Conservation (phyloP, 441 rosid genomes). For the Macaranga tanarius region DNA sequence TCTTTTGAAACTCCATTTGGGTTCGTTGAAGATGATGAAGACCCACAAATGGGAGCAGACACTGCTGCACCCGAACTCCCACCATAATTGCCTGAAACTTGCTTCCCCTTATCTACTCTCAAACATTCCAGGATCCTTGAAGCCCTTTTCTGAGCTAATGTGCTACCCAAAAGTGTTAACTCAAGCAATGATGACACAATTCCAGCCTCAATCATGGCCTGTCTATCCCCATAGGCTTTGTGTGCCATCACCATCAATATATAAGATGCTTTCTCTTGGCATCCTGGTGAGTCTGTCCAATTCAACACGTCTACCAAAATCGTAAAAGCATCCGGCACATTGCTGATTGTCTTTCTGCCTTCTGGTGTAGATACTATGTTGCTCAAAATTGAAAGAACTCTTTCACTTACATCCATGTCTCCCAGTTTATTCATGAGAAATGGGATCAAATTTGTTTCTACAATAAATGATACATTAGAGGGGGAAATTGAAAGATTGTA, state of each 20-base stretch:
- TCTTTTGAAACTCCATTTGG: constrained; percentile 43
- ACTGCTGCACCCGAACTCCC: constrained; percentile 57
- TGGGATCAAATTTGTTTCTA: constrained; percentile 59
- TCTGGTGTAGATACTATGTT: constrained; percentile 72
- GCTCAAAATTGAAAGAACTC: constrained; percentile 76
- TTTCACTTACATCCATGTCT: constrained; percentile 88
- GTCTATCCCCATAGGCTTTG: constrained; percentile 79
- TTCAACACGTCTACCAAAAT: constrained; percentile 80
- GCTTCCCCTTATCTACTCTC: constrained; percentile 89
- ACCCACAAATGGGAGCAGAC: constrained; percentile 86
- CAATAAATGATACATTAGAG: constrained; percentile 52
- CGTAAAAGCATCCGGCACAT: constrained; percentile 56
- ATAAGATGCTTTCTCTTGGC: constrained; percentile 93
- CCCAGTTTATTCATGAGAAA: constrained; percentile 65
- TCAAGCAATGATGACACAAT: constrained; percentile 79
- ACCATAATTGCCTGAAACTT: constrained; percentile 55
- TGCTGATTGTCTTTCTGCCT: constrained; percentile 75
- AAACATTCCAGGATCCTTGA: constrained; percentile 83
- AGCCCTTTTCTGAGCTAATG: constrained; percentile 93
- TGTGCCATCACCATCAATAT: constrained; percentile 92
- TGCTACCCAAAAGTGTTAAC: constrained; percentile 82
- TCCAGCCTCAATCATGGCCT: constrained; percentile 92
- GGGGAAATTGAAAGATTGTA: constrained; percentile 79
- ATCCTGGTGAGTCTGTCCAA: constrained; percentile 89
- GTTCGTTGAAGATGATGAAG: constrained; percentile 49